phyloP scores from a whole-genome alignment of 2,329 filamentous ascomycete genomes.

The Trichoderma pleuroti region DNA sequence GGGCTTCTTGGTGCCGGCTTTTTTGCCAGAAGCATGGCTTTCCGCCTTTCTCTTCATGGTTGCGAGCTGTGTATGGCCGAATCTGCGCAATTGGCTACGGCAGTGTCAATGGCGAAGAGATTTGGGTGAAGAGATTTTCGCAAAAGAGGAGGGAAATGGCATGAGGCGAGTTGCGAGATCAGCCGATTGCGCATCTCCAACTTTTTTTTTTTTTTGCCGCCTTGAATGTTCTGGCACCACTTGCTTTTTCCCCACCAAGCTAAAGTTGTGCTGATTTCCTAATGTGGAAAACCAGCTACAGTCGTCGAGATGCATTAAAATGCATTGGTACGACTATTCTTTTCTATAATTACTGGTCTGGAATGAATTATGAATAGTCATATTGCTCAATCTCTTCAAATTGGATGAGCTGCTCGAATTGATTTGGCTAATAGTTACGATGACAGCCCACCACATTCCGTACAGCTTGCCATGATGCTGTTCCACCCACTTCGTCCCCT shows the following conservation, averaged over 20 bases:
- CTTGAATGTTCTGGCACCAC: background rate
- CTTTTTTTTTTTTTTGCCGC: slow-evolving; percentile 18
- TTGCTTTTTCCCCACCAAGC: slow-evolving; percentile 5
- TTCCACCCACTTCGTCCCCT: background rate
- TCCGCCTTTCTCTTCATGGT: slow-evolving; percentile 60
- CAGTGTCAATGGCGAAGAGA: background rate
- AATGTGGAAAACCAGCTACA: background rate
- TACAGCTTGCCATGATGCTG: background rate
- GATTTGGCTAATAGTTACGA: background rate
- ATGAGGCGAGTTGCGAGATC: slow-evolving; percentile 18
- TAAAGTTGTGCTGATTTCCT: slow-evolving; percentile 1
- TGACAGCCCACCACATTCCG: background rate
- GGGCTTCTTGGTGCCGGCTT: slow-evolving; percentile 53
- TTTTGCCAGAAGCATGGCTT: slow-evolving; percentile 41
- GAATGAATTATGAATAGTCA: background rate
- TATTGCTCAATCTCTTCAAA: background rate
- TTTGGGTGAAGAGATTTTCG: background rate
- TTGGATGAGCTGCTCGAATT: background rate
- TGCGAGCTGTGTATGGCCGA: slow-evolving; percentile 22
- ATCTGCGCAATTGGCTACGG: background rate
- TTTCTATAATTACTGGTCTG: background rate
- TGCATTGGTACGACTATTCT: background rate
- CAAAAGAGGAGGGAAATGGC: background rate
- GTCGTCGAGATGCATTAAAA: background rate
- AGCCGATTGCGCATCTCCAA: slow-evolving; percentile 19